phyloP scores from a whole-genome alignment of 1,139 yeast genomes.

The Scheffersomyces cryptocercus region DNA sequence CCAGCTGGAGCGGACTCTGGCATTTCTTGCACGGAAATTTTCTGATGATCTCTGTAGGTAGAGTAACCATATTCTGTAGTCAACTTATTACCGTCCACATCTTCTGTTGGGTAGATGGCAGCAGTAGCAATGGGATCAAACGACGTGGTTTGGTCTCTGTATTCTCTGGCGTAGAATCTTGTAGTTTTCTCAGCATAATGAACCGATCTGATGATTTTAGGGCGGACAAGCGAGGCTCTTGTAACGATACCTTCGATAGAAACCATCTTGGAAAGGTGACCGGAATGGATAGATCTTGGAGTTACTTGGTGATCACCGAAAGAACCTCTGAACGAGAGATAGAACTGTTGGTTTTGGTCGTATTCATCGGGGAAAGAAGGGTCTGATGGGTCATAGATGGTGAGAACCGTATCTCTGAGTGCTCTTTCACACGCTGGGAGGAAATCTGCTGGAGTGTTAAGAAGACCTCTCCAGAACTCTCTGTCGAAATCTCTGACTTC shows the following conservation, averaged over 20 bases:
- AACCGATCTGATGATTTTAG: conserved; percentile 87
- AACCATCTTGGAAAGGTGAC: conserved; percentile 75
- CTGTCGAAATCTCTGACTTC: conserved; percentile 85
- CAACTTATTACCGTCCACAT: conserved; percentile 84
- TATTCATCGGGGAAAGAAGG: conserved; percentile 47
- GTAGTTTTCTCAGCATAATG: conserved; percentile 89
- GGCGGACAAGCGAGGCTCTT: conserved; percentile 88
- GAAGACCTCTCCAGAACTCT: conserved; percentile 75
- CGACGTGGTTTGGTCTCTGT: conserved; percentile 89
- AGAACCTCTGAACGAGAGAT: conserved; percentile 84
- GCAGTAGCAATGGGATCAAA: conserved; percentile 84
- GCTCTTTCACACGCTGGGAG: conserved; percentile 92
- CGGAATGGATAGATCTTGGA: conserved; percentile 83
- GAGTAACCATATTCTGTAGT: conserved; percentile 92
- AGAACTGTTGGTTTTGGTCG: conserved; percentile 66
- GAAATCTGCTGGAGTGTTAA: conserved; percentile 78
- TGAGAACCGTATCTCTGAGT: conserved; percentile 73
- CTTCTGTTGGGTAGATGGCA: conserved; percentile 92
- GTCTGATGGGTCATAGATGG: conserved; percentile 60
- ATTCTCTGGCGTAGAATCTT: conserved; percentile 86
- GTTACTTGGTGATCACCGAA: conserved; percentile 87
- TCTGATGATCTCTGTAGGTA: conserved; percentile 92
- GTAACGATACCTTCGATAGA: conserved; percentile 96
- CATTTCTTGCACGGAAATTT: conserved; percentile 93
- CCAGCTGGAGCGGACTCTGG: conserved; percentile 99